Conservation (phyloP, 164 flowering plant genomes). For the Taxillus chinensis region DNA sequence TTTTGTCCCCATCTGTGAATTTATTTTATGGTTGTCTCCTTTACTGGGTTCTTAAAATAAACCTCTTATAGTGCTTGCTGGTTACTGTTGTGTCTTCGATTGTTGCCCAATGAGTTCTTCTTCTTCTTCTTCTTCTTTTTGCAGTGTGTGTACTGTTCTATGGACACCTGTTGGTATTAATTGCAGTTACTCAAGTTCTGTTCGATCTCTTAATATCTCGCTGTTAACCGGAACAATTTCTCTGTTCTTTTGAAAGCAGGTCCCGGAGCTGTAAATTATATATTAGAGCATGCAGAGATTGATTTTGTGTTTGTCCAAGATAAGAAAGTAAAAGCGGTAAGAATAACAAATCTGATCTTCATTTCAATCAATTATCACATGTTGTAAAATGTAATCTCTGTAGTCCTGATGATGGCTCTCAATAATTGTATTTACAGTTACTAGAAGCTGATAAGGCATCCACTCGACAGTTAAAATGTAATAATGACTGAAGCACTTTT, state of each 20-base stretch:
- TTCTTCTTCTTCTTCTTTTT: no score
- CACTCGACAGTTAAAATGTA: conserved; percentile 52
- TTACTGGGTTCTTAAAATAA: no score
- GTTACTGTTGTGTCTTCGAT: no score
- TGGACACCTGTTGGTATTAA: no score
- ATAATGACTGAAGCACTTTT: conserved; percentile 13
- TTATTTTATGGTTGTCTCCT: no score
- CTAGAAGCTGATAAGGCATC: conserved; percentile 49
- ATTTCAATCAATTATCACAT: not conserved
- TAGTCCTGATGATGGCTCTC: not conserved
- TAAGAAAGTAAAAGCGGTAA: conserved; percentile 72
- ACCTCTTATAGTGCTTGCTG: no score
- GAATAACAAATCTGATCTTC: conserved; percentile 4
- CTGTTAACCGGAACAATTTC: not conserved
- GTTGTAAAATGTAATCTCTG: not conserved
- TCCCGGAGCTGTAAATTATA: conserved; percentile 74
- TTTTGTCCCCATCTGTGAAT: no score
- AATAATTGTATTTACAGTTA: conserved; percentile 39
- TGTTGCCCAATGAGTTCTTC: no score
- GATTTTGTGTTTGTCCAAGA: conserved; percentile 77
- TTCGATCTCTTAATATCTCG: no score
- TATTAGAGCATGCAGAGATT: conserved; percentile 78
- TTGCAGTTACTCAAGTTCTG: no score
- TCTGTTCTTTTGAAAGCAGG: conserved; percentile 31
- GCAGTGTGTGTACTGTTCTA: no score